Base-by-base conservation (phyloP, 768 basidiomycete genomes). In the Agaricus blazei region DNA sequence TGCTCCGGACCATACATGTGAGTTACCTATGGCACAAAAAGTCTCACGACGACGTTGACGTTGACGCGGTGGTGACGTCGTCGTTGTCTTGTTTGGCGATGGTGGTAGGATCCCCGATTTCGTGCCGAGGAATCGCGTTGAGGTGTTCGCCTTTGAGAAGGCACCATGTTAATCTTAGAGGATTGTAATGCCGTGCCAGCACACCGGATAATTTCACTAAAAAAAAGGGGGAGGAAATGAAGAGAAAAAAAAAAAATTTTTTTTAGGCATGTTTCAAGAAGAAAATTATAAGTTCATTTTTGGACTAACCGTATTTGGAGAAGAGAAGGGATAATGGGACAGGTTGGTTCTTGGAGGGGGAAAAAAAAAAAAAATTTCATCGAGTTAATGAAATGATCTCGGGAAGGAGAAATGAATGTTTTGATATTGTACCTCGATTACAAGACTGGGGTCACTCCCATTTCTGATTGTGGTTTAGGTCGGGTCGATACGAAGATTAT, bases 251-350 rank as follows among this genome's bases (percentile, higher is more conserved):
- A 31, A 31, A 9, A 31, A 9, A 31, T 31, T 31, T 31, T 31
- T 31, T 31, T 31, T 31, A 5, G 9, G 4, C 9, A 31, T 4
- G 4, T 31, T 31, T 31, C 9, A 8, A 34, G 34, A 2, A 11
- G 3, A 8, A 2, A 34, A 31, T 31, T 4, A 31, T 31, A 31
- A 31, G 4, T 9, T 7, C 8, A 54, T 14, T 37, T 26, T 7
- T 36, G 19, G 19, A 69, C 77, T 53, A 50, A 81, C 84, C 75
- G 64, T 86, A 86, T 65, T 84, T 81, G 23, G 72, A 75, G 59
- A 86, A 85, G 37, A 85, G 79, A 7, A 66, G 60, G 1, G 78
- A 68, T 37, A 84, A 65, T 1, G 79, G 70, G 26, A 81, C 65
- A 12, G 83, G 8, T 41, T 15, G 12, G 14, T 41, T 41, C 40